phyloP scores from a whole-genome alignment of 192 early-diverging fungal genomes.

The Coemansia sp. region DNA sequence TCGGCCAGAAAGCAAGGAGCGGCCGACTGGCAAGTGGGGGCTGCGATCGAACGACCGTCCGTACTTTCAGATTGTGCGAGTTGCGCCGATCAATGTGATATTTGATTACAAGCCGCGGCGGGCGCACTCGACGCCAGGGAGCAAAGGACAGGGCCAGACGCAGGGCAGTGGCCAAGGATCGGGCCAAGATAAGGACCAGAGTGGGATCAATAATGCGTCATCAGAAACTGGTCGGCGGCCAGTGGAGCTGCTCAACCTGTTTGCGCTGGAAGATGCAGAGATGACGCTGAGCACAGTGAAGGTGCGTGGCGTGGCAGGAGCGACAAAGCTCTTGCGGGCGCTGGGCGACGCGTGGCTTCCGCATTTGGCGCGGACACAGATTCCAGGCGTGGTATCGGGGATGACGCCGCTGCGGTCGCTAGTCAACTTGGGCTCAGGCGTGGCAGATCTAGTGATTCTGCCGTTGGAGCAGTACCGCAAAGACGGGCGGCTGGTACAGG shows the following conservation, averaged over 20 bases:
- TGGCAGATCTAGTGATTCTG: slow-evolving; percentile 88
- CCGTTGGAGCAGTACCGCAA: slow-evolving; percentile 92
- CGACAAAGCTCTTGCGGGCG: slow-evolving; percentile 62
- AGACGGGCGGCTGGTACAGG: slow-evolving; percentile 87
- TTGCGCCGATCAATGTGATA: slow-evolving; percentile 77
- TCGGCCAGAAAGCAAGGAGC: background rate
- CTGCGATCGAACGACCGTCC: slow-evolving; percentile 20
- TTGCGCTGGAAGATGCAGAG: slow-evolving; percentile 88
- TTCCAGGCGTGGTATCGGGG: slow-evolving; percentile 86
- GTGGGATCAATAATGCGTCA: background rate
- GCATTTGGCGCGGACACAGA: slow-evolving; percentile 88
- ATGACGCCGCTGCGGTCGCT: slow-evolving; percentile 84
- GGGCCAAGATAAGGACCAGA: background rate
- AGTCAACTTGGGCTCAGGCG: slow-evolving; percentile 86
- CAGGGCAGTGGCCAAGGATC: background rate
- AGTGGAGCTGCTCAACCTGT: slow-evolving; percentile 79
- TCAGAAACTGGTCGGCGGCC: slow-evolving; percentile 13
- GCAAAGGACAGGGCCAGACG: background rate
- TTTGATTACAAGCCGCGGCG: slow-evolving; percentile 98
- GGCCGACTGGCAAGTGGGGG: slow-evolving; percentile 8
- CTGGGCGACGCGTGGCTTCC: slow-evolving; percentile 81
- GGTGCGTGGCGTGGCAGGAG: slow-evolving; percentile 77
- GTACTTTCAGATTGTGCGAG: slow-evolving; percentile 63
- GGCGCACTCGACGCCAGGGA: slow-evolving; percentile 60
- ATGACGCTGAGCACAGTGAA: slow-evolving; percentile 79